Evolutionary conservation across 768 basidiomycete genomes (phyloP).

Genomic region (Suillus subalutaceus): DNA sequence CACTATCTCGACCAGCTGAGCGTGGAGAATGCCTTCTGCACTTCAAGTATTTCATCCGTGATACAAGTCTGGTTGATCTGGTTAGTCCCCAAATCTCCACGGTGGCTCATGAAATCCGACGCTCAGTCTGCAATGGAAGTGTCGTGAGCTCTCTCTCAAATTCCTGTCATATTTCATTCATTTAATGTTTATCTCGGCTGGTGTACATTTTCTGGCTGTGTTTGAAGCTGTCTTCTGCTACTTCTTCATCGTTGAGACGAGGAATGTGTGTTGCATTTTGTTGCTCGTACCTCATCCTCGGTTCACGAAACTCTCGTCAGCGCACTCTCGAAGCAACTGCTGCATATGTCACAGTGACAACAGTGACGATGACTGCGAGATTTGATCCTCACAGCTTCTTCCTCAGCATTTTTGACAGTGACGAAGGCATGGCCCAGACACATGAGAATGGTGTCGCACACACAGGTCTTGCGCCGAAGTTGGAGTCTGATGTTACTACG

Average conservation of each 20-base stretch:
- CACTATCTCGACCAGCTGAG: background rate
- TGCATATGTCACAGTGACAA: no score
- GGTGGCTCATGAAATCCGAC: slow-evolving; percentile 34
- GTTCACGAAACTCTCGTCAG: slow-evolving; percentile 1
- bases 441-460: slow-evolving; percentile 2
- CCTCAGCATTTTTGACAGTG: slow-evolving; percentile 19
- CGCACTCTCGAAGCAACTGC: slow-evolving; percentile 14
- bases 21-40: slow-evolving; percentile 22
- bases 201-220: slow-evolving; percentile 44
- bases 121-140: slow-evolving; percentile 45
- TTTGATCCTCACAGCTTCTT: background rate
- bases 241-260: slow-evolving; percentile 42
- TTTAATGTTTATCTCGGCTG: slow-evolving; percentile 21
- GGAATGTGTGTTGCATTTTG: slow-evolving; percentile 27
- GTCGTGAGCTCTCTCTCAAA: slow-evolving; percentile 30
- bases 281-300: background rate
- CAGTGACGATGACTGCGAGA: background rate
- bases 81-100: slow-evolving; percentile 42
- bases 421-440: background rate
- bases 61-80: slow-evolving; percentile 19
- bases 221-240: slow-evolving; percentile 45
- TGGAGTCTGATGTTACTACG: background rate
- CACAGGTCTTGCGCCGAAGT: background rate
- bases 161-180: no score
- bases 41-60: slow-evolving; percentile 17